phyloP scores from a whole-genome alignment of 2,329 filamentous ascomycete genomes.

The Capronia coronata region DNA sequence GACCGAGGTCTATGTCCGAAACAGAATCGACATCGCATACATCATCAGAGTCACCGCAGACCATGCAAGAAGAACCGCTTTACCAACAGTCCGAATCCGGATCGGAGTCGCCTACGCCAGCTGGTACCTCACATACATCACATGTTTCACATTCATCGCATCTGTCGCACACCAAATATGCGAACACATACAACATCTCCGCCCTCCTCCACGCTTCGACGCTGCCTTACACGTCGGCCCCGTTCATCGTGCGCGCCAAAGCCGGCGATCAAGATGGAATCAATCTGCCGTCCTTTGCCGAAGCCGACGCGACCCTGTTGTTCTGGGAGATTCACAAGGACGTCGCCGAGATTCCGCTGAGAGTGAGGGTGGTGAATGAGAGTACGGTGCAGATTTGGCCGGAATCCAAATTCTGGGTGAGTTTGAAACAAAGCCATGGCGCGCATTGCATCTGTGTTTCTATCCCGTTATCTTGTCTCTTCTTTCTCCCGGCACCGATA shows the following conservation, averaged over 20 bases:
- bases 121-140: no score
- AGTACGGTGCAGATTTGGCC: slow-evolving; percentile 5
- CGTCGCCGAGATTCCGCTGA: slow-evolving; percentile 1
- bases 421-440: neutral
- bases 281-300: slow-evolving; percentile 13
- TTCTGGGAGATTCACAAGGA: slow-evolving; percentile 12
- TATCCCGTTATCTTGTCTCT: neutral
- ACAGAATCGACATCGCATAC: neutral
- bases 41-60: neutral
- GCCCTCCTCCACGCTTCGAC: neutral
- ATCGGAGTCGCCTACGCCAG: no score
- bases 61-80: no score
- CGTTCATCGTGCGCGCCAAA: slow-evolving; percentile 7
- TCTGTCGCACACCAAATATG: neutral
- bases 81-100: no score
- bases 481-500: no score
- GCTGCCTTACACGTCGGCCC: neutral
- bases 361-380: neutral
- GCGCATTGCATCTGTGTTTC: no score
- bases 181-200: neutral
- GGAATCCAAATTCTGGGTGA: slow-evolving; percentile 2
- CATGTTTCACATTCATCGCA: neutral
- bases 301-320: slow-evolving; percentile 12
- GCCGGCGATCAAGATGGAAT: slow-evolving; percentile 12
- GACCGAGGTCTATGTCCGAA: neutral